Evolutionary conservation across 139 green algal species (phyloP).

Genomic region (Bryopsis sp.): DNA sequence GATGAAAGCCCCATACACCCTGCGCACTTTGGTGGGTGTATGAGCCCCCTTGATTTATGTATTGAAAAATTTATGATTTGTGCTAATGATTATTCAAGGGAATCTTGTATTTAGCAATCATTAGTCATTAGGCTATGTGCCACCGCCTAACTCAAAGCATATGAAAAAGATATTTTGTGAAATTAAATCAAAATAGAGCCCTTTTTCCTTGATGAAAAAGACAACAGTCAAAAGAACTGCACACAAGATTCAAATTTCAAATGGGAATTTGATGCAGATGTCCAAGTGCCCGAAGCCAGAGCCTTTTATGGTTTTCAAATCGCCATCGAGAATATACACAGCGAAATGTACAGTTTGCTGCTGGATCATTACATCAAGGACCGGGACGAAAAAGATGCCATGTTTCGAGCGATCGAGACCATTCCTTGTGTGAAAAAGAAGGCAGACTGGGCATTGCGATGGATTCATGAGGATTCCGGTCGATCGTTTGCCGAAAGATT

Average conservation of each 20-base stretch:
- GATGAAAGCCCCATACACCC: too few species aligned
- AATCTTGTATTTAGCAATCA: too few species aligned
- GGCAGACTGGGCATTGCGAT: conserved; percentile 92
- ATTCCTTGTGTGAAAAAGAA: conserved; percentile 84
- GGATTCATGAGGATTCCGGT: conserved; percentile 53
- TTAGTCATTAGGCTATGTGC: too few species aligned
- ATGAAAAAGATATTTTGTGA: too few species aligned
- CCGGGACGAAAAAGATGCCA: conserved; percentile 28
- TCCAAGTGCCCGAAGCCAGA: conserved; percentile 67
- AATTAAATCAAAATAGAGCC: too few species aligned
- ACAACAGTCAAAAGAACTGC: neutral
- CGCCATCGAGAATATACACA: conserved; percentile 97
- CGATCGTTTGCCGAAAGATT: conserved; percentile 79
- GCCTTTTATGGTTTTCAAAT: conserved; percentile 98
- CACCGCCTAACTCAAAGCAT: too few species aligned
- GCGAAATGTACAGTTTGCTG: conserved; percentile 96
- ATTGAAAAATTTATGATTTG: too few species aligned
- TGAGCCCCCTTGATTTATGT: too few species aligned
- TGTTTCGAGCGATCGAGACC: conserved; percentile 88
- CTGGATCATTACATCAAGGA: conserved; percentile 96
- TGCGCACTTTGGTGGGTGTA: too few species aligned
- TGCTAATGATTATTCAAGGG: too few species aligned
- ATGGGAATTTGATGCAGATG: conserved; percentile 23
- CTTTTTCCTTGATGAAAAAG: too few species aligned
- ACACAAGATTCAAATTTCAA: neutral